These are phyloP conservation scores for Peronospora destructor DNA, from an alignment of 352 stramenopile genomes.

Conservation along the genomic window DNA sequence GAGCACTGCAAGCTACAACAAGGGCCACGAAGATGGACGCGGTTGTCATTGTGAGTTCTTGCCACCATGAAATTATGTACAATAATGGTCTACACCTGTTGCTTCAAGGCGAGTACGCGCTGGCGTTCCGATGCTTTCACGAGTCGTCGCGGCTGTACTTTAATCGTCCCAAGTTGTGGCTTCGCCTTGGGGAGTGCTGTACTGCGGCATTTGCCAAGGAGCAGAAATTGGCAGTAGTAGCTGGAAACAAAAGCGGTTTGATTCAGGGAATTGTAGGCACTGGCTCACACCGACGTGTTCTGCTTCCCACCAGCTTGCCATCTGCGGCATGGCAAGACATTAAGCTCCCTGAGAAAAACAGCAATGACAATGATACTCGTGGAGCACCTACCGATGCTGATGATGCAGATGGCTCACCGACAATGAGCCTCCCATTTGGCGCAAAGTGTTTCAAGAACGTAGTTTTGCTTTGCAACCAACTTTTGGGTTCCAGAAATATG, in stretches of 20 bases:
- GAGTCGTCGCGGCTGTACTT: constrained; percentile 84
- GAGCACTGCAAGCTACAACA: constrained; percentile 60
- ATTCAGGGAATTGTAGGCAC: constrained; percentile 75
- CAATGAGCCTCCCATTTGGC: constrained; percentile 81
- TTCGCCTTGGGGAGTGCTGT: constrained; percentile 89
- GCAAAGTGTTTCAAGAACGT: constrained; percentile 87
- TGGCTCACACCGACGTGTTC: constrained; percentile 70
- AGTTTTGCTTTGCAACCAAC: constrained; percentile 72
- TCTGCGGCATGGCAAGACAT: constrained; percentile 58
- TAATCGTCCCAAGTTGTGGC: constrained; percentile 89
- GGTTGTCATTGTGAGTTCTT: constrained; percentile 59
- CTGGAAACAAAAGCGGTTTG: constrained; percentile 76
- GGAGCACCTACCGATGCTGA: constrained; percentile 23
- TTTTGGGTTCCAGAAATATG: constrained; percentile 38
- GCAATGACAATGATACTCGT: constrained; percentile 34
- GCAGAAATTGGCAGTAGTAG: constrained; percentile 42
- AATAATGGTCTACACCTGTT: constrained; percentile 89
- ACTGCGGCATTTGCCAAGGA: constrained; percentile 78
- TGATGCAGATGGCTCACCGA: constrained; percentile 38
- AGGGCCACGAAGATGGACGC: constrained; percentile 50
- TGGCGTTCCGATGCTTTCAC: constrained; percentile 88
- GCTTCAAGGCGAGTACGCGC: constrained; percentile 68
- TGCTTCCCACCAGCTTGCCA: constrained; percentile 67
- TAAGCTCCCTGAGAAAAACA: constrained; percentile 52
- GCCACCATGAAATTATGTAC: constrained; percentile 88